Evolutionary conservation across 495 filamentous ascomycete species (phyloP).

Genomic region (Evernia prunastri): DNA sequence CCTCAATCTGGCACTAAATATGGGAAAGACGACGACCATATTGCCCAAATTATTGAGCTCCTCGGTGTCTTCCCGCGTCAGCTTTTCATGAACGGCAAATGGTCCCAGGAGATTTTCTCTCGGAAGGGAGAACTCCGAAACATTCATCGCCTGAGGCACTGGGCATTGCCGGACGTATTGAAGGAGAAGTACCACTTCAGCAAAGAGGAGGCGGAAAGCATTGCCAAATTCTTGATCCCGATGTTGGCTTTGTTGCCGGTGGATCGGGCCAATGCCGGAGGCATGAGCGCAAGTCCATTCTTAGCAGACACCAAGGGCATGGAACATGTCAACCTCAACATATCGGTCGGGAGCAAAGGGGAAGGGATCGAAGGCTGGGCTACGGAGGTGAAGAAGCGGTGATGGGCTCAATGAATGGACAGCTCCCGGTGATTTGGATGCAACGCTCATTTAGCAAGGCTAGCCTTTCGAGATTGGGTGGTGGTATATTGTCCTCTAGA

Average conservation of each 20-base stretch:
- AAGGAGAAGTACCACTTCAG: constrained; percentile 95
- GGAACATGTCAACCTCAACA: constrained; percentile 64
- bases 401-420: constrained; percentile 19
- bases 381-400: constrained; percentile 80
- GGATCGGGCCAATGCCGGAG: constrained; percentile 87
- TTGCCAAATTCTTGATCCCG: constrained; percentile 79
- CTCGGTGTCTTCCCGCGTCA: constrained; percentile 90
- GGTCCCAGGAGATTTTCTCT: constrained; percentile 98
- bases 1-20: constrained; percentile 99
- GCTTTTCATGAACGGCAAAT: constrained; percentile 84
- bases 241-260: constrained; percentile 89
- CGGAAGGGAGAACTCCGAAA: constrained; percentile 95
- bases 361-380: constrained; percentile 98
- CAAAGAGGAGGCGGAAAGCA: constrained; percentile 65
- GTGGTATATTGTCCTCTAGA: constrained; percentile 9
- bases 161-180: constrained; percentile 90
- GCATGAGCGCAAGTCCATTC: constrained; percentile 81
- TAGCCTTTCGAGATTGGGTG: not conserved
- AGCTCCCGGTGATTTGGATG: not conserved
- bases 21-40: constrained; percentile 99
- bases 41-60: constrained; percentile 97
- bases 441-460: constrained; percentile 5
- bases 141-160: constrained; percentile 93
- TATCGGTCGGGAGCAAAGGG: constrained; percentile 72
- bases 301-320: constrained; percentile 80